phyloP scores from a whole-genome alignment of 805 yeast species.

The Candida alai region DNA sequence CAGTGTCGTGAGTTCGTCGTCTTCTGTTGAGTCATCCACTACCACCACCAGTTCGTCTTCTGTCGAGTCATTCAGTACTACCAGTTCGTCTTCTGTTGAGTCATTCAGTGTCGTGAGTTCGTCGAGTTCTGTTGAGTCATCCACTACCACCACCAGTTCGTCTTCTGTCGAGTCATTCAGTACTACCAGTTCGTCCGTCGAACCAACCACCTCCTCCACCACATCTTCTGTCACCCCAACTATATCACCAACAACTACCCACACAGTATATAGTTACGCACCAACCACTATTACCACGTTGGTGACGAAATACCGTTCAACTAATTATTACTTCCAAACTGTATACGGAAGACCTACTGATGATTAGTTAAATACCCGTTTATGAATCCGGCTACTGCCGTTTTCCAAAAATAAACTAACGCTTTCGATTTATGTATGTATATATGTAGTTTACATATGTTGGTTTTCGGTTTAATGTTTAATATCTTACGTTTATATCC shows the following conservation, averaged over 20 bases:
- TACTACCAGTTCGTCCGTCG: slow-evolving; percentile 1
- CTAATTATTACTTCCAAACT: slow-evolving; percentile 7
- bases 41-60: slow-evolving; percentile 11
- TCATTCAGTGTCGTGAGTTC: slow-evolving; percentile 6
- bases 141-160: slow-evolving; percentile 5
- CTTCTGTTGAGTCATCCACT: neutral
- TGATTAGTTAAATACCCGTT: no score
- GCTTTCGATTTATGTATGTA: no score
- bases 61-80: slow-evolving; percentile 10
- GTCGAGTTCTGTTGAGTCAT: slow-evolving; percentile 6
- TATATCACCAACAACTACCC: neutral
- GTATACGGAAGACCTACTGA: slow-evolving; percentile 9
- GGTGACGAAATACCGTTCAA: slow-evolving; percentile 7
- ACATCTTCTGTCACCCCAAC: slow-evolving; percentile 1
- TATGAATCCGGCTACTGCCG: no score
- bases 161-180: slow-evolving; percentile 6
- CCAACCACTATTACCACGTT: slow-evolving; percentile 8
- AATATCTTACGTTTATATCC: no score
- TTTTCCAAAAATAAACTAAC: no score
- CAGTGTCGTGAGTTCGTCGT: slow-evolving; percentile 2
- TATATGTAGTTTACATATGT: no score
- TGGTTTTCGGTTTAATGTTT: no score
- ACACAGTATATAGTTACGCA: slow-evolving; percentile 6
- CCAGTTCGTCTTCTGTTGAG: slow-evolving; percentile 5
- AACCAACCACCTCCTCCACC: slow-evolving; percentile 4